A percentile compares a stretch with the other conserved stretches of the same genome.
Evolutionary conservation across 176 grass and related monocot genomes (phyloP).

Genomic region (Rhynchospora tenuis): DNA sequence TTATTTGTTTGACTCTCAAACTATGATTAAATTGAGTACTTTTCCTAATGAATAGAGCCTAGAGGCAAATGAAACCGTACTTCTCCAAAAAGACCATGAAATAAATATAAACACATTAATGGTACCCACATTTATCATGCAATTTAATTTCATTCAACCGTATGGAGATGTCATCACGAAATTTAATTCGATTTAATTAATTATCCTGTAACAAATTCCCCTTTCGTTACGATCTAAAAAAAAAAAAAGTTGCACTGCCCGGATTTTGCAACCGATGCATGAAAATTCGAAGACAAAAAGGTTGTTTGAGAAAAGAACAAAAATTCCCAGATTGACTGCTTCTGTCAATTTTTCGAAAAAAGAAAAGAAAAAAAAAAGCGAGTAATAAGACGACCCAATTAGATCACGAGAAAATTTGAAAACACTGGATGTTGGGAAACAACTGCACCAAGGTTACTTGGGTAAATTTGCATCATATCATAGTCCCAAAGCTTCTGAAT

Average conservation of each 20-base stretch:
- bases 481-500: neutral
- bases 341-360: no score
- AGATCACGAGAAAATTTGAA: neutral
- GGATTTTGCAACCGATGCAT: neutral
- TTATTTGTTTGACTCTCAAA: no score
- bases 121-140: neutral
- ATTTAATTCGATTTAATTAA: neutral
- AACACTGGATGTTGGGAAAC: neutral
- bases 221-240: no score
- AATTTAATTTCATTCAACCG: neutral
- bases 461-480: slow-evolving; percentile 2
- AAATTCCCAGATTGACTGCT: no score
- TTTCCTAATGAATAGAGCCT: no score
- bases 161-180: no score
- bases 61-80: neutral
- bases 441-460: neutral
- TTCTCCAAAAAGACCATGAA: neutral
- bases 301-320: no score
- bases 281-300: no score
- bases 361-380: neutral
- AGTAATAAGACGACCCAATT: neutral
- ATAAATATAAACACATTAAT: neutral
- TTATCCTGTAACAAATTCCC: neutral
- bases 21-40: no score
- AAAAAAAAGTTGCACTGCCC: neutral